Percentiles rank a stretch among this genome's conserved stretches.
These are phyloP conservation scores for Hanseniaspora sp. DNA, from an alignment of 1,139 yeast species.

Conservation along the genomic window DNA sequence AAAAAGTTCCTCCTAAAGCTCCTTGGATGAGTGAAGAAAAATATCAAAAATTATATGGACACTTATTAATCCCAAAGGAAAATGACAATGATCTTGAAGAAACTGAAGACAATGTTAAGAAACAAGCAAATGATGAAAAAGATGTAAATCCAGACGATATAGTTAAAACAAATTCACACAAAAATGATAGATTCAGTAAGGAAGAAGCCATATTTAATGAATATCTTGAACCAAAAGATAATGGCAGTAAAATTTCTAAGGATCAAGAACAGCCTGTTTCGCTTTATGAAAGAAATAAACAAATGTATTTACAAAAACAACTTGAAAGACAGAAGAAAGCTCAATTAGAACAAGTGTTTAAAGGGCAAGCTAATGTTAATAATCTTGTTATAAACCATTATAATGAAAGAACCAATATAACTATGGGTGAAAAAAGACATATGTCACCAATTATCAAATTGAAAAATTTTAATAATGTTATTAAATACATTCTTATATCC, in stretches of 20 bases:
- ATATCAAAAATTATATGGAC: slow-evolving; percentile 27
- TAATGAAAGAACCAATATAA: slow-evolving; percentile 67
- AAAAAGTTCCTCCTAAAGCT: slow-evolving; percentile 18
- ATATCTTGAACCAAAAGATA: slow-evolving; percentile 16
- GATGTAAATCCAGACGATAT: slow-evolving; percentile 15
- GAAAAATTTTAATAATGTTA: slow-evolving; percentile 81
- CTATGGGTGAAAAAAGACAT: slow-evolving; percentile 54
- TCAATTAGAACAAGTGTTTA: slow-evolving; percentile 29
- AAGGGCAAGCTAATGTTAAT: slow-evolving; percentile 31
- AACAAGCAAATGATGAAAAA: background rate
- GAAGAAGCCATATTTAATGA: slow-evolving; percentile 18
- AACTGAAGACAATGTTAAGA: background rate
- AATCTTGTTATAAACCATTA: slow-evolving; percentile 70
- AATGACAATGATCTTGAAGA: background rate
- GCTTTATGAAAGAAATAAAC: slow-evolving; percentile 19
- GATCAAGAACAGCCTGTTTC: slow-evolving; percentile 21
- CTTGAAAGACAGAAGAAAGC: slow-evolving; percentile 29
- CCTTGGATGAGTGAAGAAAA: slow-evolving; percentile 33
- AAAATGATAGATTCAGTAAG: background rate
- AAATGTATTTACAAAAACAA: slow-evolving; percentile 18
- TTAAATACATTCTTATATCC: slow-evolving; percentile 75
- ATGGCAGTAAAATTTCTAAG: slow-evolving; percentile 16
- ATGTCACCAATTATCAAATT: slow-evolving; percentile 76
- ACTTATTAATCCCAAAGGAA: slow-evolving; percentile 2
- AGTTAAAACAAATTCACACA: slow-evolving; percentile 21